phyloP scores from a whole-genome alignment of 192 early-diverging fungal species.

The Phlyctochytrium bullatum region DNA sequence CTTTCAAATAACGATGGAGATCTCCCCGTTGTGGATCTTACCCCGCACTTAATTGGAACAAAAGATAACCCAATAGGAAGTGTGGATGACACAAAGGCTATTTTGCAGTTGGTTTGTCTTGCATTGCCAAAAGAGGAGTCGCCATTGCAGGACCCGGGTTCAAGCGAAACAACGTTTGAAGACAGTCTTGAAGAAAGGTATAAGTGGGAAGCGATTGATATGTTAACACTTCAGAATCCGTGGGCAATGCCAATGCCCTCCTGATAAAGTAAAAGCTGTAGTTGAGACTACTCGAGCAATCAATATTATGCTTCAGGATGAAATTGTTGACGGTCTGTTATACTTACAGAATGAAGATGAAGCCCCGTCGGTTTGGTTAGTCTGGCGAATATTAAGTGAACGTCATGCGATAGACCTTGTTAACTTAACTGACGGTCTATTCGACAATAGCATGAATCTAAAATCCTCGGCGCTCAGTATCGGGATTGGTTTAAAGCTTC shows the following conservation, averaged over 20 bases:
- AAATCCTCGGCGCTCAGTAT: background rate
- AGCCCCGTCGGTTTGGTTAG: slow-evolving; percentile 14
- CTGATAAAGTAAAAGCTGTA: slow-evolving; percentile 55
- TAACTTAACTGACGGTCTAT: background rate
- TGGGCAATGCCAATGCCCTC: too few species aligned
- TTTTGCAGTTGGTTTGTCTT: slow-evolving; percentile 62
- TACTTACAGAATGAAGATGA: slow-evolving; percentile 53
- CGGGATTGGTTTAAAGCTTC: background rate
- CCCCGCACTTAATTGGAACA: slow-evolving; percentile 61
- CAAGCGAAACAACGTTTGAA: too few species aligned
- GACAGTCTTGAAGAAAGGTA: too few species aligned
- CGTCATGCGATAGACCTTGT: slow-evolving; percentile 13
- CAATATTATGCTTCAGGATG: slow-evolving; percentile 66
- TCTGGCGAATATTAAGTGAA: slow-evolving; percentile 27
- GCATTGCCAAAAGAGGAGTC: slow-evolving; percentile 54
- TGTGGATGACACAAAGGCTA: slow-evolving; percentile 65
- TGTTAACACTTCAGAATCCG: too few species aligned
- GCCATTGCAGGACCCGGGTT: slow-evolving; percentile 29
- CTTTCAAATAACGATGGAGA: background rate
- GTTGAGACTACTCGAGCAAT: slow-evolving; percentile 54
- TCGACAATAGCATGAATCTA: background rate
- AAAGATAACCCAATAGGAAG: slow-evolving; percentile 62
- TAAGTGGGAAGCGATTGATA: too few species aligned
- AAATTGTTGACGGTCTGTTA: slow-evolving; percentile 70
- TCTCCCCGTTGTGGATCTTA: slow-evolving; percentile 41